Evolutionary conservation across 805 yeast genomes (phyloP), one percentile per base, ranked within the genome.

Genomic region (Priceomyces castillae): DNA sequence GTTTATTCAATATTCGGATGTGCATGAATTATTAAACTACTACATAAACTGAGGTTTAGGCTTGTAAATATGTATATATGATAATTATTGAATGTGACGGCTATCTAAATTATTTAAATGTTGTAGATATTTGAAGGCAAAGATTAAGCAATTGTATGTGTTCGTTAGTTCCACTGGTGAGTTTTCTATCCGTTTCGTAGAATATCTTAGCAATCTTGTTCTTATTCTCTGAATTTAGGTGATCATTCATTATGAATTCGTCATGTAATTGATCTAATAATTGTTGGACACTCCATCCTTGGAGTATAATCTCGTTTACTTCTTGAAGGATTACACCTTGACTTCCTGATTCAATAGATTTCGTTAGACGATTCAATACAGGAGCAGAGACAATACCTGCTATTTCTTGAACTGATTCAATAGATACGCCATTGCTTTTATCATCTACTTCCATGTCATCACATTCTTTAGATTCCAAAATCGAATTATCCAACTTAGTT

Each of bases 151-250:
- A 56, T 54, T 87, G 96, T 22, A 92, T 67, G 46, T 86, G 88
- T 60, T 92, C 99, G 55, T 90, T 95, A 3, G 96, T 80, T 12
- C 99, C 99, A 57, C 82, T 88, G 42, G 82, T 76, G 42, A 92
- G 69, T 41, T 82, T 76, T 39, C 79, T 76, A 61, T 92, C 98
- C 0, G 88, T 75, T 34, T 81, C 84, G 53, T 90, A 88, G 19
- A 94, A 62, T 4, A 80, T 64, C 56, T 72, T 64, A 0, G 96
- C 77, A 9, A 89, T 76, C 36, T 64, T 55, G 57, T 81, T 86
- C 59, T 92, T 94, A 47, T 80, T 80, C 1, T 55, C 50, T 1
- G 83, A 69, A 4, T 69, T 56, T 23, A 77, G 60, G 2, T 64
- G 50, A 46, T 81, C 86, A 52, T 78, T 79, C 42, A 79, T 62